These are phyloP conservation scores for Colletotrichum sp. DNA, from an alignment of 2,329 filamentous ascomycete species.

Conservation along the genomic window DNA sequence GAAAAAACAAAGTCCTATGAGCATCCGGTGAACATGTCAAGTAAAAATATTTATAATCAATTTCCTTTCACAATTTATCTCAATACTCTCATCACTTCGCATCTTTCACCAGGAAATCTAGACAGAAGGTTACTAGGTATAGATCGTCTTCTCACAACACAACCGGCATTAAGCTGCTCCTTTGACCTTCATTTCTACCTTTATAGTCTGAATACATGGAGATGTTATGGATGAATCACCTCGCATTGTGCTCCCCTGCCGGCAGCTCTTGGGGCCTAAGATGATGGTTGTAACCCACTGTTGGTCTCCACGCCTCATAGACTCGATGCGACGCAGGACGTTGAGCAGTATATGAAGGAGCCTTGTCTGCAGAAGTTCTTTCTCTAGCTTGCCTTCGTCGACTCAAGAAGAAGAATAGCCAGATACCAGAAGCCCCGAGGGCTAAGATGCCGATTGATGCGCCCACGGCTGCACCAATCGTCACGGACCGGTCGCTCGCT, in stretches of 20 bases:
- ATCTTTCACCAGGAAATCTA: too few relatives aligned
- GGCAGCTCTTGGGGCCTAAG: not conserved
- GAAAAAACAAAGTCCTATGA: too few relatives aligned
- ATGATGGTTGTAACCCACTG: not conserved
- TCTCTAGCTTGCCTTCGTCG: not conserved
- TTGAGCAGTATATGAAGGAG: not conserved
- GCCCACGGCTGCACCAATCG: not conserved
- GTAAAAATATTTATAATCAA: too few relatives aligned
- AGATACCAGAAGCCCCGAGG: not conserved
- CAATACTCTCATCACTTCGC: too few relatives aligned
- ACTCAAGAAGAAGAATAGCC: not conserved
- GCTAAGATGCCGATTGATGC: not conserved
- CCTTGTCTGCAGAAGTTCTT: fast-evolving
- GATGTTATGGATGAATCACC: too few relatives aligned
- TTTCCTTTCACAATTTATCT: too few relatives aligned
- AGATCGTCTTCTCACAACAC: too few relatives aligned
- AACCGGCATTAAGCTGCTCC: too few relatives aligned
- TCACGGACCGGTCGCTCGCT: not conserved
- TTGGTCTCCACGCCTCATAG: not conserved
- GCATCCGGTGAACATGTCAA: too few relatives aligned
- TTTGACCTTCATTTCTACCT: too few relatives aligned
- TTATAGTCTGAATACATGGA: too few relatives aligned
- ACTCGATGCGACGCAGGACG: not conserved
- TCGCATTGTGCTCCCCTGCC: not conserved
- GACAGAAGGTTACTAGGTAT: too few relatives aligned